Conservation (phyloP, 345 rosid species). For the Rhodamnia rubescens region DNA sequence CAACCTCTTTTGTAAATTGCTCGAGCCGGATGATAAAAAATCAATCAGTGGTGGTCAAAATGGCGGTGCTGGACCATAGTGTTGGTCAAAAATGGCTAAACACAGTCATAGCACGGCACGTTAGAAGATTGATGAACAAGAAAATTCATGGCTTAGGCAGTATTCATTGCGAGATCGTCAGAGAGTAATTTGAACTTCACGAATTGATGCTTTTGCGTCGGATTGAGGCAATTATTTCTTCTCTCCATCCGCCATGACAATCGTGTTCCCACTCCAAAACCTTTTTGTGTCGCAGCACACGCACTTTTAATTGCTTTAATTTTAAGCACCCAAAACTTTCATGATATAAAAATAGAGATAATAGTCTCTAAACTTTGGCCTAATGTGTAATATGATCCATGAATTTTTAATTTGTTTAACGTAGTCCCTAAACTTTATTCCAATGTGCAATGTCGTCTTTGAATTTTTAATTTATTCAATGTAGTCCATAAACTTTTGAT, state of each 20-base stretch:
- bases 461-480: too few species aligned
- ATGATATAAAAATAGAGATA: too few species aligned
- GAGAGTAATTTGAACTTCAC: neutral
- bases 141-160: neutral
- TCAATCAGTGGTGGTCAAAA: neutral
- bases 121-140: neutral
- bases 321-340: too few species aligned
- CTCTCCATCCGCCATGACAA: neutral
- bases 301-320: too few species aligned
- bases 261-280: neutral
- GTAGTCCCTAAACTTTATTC: too few species aligned
- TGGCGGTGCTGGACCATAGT: neutral
- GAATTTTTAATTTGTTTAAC: too few species aligned
- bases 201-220: neutral
- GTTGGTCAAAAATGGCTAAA: neutral
- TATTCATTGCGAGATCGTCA: neutral
- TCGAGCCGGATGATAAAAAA: neutral
- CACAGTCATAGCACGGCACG: neutral
- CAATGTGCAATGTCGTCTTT: too few species aligned
- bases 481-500: too few species aligned
- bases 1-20: neutral
- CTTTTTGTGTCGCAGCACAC: neutral
- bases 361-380: too few species aligned
- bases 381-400: too few species aligned
- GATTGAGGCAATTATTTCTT: rapidly evolving